phyloP scores from a whole-genome alignment of 768 basidiomycete species.

The Hygrophoropsis aurantiaca region DNA sequence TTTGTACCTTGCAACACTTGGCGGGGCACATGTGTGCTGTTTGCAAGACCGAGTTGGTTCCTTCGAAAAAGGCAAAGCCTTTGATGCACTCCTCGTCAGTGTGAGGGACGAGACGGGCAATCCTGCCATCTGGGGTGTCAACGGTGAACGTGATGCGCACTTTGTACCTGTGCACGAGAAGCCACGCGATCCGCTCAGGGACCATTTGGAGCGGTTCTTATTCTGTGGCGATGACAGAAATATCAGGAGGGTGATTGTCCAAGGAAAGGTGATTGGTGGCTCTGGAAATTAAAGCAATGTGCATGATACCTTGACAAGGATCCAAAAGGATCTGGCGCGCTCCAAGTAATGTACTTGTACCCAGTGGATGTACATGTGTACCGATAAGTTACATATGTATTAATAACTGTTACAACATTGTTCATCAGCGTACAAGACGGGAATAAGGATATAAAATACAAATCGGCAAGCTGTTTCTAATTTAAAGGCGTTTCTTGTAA shows the following conservation, averaged over 20 bases:
- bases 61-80: constrained; percentile 79
- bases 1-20: constrained; percentile 87
- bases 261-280: constrained; percentile 79
- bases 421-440: too few relatives aligned
- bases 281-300: constrained; percentile 32
- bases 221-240: constrained; percentile 89
- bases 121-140: constrained; percentile 52
- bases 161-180: constrained; percentile 28
- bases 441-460: too few relatives aligned
- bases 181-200: constrained; percentile 42
- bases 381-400: too few relatives aligned
- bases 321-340: too few relatives aligned
- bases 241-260: constrained; percentile 79
- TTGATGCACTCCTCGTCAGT: constrained; percentile 83
- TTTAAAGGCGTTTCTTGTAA: constrained; percentile 30
- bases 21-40: constrained; percentile 83
- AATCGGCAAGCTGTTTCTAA: too few relatives aligned
- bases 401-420: too few relatives aligned
- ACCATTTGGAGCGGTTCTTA: constrained; percentile 77
- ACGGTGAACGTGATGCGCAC: constrained; percentile 24
- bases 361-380: too few relatives aligned
- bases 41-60: constrained; percentile 71
- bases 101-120: constrained; percentile 53
- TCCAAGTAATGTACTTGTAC: too few relatives aligned
- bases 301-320: too few relatives aligned